phyloP scores from a whole-genome alignment of 345 rosid species.

The Eucalyptus grandis region DNA sequence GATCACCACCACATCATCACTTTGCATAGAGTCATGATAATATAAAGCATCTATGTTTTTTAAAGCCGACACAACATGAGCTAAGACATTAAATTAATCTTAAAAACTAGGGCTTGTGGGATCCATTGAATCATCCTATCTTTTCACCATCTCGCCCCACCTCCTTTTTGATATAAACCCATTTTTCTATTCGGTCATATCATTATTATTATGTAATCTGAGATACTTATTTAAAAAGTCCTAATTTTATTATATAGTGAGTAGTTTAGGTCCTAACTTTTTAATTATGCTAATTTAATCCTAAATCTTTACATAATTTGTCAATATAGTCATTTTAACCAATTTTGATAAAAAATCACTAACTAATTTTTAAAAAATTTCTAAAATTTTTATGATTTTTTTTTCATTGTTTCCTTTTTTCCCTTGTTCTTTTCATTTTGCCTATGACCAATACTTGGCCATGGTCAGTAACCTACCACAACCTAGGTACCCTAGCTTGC shows the following conservation, averaged over 20 bases:
- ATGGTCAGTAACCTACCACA: not conserved
- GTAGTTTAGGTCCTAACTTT: too few relatives aligned
- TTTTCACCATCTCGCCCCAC: not conserved
- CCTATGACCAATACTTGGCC: not conserved
- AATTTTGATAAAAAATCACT: too few relatives aligned
- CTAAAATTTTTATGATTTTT: too few relatives aligned
- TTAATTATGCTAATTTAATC: too few relatives aligned
- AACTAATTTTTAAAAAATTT: accelerated
- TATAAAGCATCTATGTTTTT: not conserved
- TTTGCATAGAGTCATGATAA: not conserved
- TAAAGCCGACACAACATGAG: not conserved
- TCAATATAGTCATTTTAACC: too few relatives aligned
- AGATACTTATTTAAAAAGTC: too few relatives aligned
- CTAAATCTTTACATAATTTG: too few relatives aligned
- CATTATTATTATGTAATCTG: too few relatives aligned
- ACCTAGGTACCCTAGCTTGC: not conserved
- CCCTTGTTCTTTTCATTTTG: not conserved
- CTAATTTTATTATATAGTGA: too few relatives aligned
- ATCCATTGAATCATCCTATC: not conserved
- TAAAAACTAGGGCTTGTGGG: not conserved
- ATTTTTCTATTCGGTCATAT: too few relatives aligned
- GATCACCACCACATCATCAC: too few relatives aligned
- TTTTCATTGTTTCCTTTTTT: not conserved
- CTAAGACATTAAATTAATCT: not conserved
- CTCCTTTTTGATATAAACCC: not conserved